phyloP scores from a whole-genome alignment of 495 filamentous ascomycete genomes.

The Tuber aestivum region DNA sequence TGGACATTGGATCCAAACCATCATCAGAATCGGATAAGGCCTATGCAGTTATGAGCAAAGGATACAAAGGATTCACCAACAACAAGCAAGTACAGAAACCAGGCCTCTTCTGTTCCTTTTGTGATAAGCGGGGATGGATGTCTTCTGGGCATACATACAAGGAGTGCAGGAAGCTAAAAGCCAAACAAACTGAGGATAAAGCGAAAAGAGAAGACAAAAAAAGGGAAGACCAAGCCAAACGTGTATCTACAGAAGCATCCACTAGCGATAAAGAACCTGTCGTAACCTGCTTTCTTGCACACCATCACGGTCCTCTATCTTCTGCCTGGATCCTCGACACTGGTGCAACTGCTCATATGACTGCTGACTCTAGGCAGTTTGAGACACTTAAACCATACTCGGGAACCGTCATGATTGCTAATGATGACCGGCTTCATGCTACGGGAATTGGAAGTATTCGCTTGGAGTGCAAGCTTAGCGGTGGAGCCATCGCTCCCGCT shows the following conservation, averaged over 20 bases:
- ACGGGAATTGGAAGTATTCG: background rate
- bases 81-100: too few species aligned
- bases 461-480: background rate
- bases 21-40: too few species aligned
- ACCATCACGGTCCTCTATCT: background rate
- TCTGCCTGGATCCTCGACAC: background rate
- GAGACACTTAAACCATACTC: background rate
- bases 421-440: background rate
- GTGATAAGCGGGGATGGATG: too few species aligned
- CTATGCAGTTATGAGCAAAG: too few species aligned
- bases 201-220: background rate
- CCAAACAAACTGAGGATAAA: background rate
- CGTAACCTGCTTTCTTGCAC: too few species aligned
- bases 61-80: too few species aligned
- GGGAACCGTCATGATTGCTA: background rate
- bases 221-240: background rate
- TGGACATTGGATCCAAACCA: too few species aligned
- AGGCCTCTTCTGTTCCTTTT: too few species aligned
- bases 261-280: background rate
- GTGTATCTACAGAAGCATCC: background rate
- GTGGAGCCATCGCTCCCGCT: background rate
- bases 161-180: constrained; percentile 2
- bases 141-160: background rate
- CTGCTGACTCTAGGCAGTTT: background rate
- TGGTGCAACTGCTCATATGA: constrained; percentile 1